phyloP scores from a whole-genome alignment of 768 basidiomycete species.

The Collybiopsis luxurians region DNA sequence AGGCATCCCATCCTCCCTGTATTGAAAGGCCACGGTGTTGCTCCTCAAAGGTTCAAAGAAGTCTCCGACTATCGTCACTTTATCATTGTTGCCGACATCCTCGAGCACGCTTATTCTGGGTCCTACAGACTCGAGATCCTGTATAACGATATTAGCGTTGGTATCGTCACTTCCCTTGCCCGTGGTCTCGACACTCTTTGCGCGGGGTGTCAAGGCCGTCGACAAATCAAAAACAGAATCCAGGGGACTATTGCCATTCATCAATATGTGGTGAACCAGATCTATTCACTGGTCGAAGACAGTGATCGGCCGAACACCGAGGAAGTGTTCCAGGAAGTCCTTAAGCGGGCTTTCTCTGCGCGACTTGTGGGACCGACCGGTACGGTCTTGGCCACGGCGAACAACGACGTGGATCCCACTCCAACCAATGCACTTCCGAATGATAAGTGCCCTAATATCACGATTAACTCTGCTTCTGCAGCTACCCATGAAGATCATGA shows the following conservation, averaged over 20 bases:
- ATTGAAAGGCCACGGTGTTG: neutral
- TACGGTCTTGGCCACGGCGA: too few relatives aligned
- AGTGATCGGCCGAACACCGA: neutral
- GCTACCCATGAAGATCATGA: neutral
- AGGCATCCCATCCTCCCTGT: neutral
- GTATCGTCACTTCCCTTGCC: neutral
- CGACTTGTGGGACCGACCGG: neutral
- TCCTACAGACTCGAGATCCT: neutral
- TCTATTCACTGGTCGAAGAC: neutral
- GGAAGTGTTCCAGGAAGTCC: neutral
- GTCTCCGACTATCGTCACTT: neutral
- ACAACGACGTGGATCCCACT: neutral
- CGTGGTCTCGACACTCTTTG: neutral
- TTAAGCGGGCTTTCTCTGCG: neutral
- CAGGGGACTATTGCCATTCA: neutral
- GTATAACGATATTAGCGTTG: neutral
- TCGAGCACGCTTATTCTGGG: neutral
- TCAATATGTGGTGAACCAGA: neutral
- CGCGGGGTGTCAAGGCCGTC: neutral
- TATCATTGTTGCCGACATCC: neutral
- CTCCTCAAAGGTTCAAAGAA: neutral
- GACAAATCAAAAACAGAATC: neutral
- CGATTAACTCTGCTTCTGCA: neutral
- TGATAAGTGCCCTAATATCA: neutral
- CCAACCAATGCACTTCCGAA: neutral